A percentile compares a stretch with the other conserved stretches of the same genome.
Evolutionary conservation across 1,139 yeast species (phyloP).

Genomic region (Hemisphaericaspora xylofermentans): DNA sequence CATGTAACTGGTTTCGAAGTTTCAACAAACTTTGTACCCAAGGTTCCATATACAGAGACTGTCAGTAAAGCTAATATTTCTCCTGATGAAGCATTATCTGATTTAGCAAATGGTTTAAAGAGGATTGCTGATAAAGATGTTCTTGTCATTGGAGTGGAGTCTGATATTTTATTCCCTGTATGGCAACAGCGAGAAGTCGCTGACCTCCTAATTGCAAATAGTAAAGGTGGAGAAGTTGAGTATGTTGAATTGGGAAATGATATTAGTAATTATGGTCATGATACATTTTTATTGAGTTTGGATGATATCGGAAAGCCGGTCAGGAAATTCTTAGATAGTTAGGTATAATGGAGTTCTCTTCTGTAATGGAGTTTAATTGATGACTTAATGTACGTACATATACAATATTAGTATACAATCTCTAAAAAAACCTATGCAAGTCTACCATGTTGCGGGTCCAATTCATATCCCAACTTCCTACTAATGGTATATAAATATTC

Average conservation of each 20-base stretch:
- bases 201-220: slow-evolving; percentile 48
- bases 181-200: slow-evolving; percentile 92
- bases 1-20: not conserved
- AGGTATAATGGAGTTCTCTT: no score
- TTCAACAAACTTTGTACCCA: slow-evolving; percentile 38
- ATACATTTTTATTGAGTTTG: slow-evolving; percentile 77
- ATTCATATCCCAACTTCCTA: slow-evolving; percentile 59
- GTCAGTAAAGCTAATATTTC: slow-evolving; percentile 34
- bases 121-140: slow-evolving; percentile 64
- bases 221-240: slow-evolving; percentile 34
- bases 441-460: slow-evolving; percentile 58
- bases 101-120: slow-evolving; percentile 63
- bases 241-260: slow-evolving; percentile 77
- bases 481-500: slow-evolving; percentile 49
- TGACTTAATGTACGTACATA: slow-evolving; percentile 4
- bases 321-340: slow-evolving; percentile 47
- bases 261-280: slow-evolving; percentile 83
- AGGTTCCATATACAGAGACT: slow-evolving; percentile 56
- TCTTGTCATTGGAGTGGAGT: slow-evolving; percentile 84
- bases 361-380: not conserved
- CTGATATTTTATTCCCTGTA: slow-evolving; percentile 87
- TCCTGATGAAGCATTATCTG: slow-evolving; percentile 55
- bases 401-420: not conserved
- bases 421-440: slow-evolving; percentile 27
- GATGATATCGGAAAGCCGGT: slow-evolving; percentile 82